Percentiles rank a stretch among this genome's conserved stretches.
Evolutionary conservation across 352 stramenopile species (phyloP).

Genomic region (Phytophthora tubulina): DNA sequence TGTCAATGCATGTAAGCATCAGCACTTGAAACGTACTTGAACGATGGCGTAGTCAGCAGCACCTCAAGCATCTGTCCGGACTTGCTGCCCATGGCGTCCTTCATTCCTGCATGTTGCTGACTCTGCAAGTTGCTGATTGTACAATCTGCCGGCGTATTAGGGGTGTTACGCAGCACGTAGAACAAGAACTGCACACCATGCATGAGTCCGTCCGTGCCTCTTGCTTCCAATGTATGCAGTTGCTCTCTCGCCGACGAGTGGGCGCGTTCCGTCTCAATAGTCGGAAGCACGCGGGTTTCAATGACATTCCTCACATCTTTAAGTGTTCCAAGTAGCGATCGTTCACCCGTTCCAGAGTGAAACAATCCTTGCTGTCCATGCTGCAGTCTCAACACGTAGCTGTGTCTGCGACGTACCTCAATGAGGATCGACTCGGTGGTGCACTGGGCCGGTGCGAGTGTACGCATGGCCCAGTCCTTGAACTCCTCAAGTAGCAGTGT

Average conservation of each 20-base stretch:
- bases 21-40: conserved; percentile 60
- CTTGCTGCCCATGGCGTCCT: conserved; percentile 87
- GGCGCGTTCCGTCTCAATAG: conserved; percentile 83
- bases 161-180: conserved; percentile 86
- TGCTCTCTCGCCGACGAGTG: conserved; percentile 87
- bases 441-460: conserved; percentile 74
- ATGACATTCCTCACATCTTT: conserved; percentile 88
- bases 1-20: conserved; percentile 7
- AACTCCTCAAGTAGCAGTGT: conserved; percentile 88
- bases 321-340: conserved; percentile 80
- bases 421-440: conserved; percentile 84
- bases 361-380: conserved; percentile 87
- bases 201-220: conserved; percentile 84
- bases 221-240: conserved; percentile 79
- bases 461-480: conserved; percentile 88
- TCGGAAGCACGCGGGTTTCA: conserved; percentile 76
- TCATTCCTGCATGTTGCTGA: conserved; percentile 87
- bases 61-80: conserved; percentile 88
- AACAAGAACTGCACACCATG: conserved; percentile 90
- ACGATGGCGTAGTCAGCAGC: conserved; percentile 81
- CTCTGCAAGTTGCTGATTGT: conserved; percentile 86
- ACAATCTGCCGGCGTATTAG: conserved; percentile 85
- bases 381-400: conserved; percentile 80
- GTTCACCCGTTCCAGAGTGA: conserved; percentile 77
- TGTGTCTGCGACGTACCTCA: conserved; percentile 78